Conservation (phyloP, 1,284 basidiomycete species). For the Moesziomyces sp. region DNA sequence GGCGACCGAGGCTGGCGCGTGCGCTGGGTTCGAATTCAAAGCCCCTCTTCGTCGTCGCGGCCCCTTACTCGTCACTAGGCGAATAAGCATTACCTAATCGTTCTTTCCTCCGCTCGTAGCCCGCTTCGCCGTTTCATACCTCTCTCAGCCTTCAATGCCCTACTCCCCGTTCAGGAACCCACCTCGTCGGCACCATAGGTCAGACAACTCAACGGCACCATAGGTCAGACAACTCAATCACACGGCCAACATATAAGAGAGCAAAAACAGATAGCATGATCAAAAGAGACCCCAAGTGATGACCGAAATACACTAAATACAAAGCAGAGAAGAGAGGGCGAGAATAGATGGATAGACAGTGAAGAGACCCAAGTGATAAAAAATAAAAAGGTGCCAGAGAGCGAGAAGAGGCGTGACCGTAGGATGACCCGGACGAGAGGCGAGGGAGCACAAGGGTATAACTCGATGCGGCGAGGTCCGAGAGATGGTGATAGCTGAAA, state of each 20-base stretch:
- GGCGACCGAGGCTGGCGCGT: conserved; percentile 1
- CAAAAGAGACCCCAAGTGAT: neutral
- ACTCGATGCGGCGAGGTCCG: neutral
- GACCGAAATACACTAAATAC: neutral
- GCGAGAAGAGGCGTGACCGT: neutral
- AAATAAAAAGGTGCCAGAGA: neutral
- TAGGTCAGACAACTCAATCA: too few species aligned
- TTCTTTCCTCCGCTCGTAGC: too few species aligned
- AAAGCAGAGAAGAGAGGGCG: neutral
- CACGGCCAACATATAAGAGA: too few species aligned
- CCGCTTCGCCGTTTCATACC: too few species aligned
- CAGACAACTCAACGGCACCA: too few species aligned
- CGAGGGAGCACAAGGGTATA: neutral
- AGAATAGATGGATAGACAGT: neutral
- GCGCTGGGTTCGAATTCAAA: conserved; percentile 11
- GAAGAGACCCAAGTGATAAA: neutral
- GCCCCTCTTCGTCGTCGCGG: conserved; percentile 5
- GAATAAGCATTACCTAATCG: conserved; percentile 12
- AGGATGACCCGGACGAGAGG: neutral
- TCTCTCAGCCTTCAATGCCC: too few species aligned
- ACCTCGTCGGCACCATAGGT: too few species aligned
- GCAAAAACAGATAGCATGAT: neutral
- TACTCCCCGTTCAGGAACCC: too few species aligned
- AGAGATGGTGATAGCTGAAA: neutral
- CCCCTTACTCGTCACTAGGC: neutral